Evolutionary conservation across 2,329 filamentous ascomycete species (phyloP).

Genomic region (Mollisiaceae sp.): DNA sequence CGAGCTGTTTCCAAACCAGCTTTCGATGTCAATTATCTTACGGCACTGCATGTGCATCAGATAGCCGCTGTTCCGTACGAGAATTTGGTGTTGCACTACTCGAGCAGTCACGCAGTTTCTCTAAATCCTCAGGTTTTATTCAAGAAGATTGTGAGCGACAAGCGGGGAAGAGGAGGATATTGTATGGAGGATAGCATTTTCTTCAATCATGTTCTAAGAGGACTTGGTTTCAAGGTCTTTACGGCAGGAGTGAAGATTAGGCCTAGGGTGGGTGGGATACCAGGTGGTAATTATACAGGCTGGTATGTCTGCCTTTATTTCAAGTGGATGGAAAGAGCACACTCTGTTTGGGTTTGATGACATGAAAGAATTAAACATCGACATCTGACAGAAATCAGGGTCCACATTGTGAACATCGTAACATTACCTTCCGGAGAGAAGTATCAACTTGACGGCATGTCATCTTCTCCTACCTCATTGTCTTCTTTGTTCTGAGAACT

Average conservation of each 20-base stretch:
- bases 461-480: no score
- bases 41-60: constrained; percentile 34
- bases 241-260: constrained; percentile 51
- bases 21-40: constrained; percentile 33
- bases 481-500: no score
- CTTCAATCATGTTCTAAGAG: constrained; percentile 57
- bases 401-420: constrained; percentile 67
- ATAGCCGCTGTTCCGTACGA: constrained; percentile 37
- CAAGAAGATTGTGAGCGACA: constrained; percentile 36
- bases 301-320: constrained; percentile 31
- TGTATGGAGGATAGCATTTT: constrained; percentile 64
- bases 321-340: background rate
- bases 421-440: constrained; percentile 51
- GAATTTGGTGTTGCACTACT: constrained; percentile 39
- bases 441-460: constrained; percentile 56
- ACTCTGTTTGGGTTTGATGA: no score
- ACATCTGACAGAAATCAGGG: constrained; percentile 40
- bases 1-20: constrained; percentile 22
- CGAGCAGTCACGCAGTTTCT: constrained; percentile 25
- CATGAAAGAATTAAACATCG: background rate
- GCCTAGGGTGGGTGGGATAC: constrained; percentile 34
- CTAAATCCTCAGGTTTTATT: constrained; percentile 37
- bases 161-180: constrained; percentile 57
- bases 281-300: constrained; percentile 35
- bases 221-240: constrained; percentile 59